Evolutionary conservation across 441 rosid genomes (phyloP).

Genomic region (Mallotus repandus): DNA sequence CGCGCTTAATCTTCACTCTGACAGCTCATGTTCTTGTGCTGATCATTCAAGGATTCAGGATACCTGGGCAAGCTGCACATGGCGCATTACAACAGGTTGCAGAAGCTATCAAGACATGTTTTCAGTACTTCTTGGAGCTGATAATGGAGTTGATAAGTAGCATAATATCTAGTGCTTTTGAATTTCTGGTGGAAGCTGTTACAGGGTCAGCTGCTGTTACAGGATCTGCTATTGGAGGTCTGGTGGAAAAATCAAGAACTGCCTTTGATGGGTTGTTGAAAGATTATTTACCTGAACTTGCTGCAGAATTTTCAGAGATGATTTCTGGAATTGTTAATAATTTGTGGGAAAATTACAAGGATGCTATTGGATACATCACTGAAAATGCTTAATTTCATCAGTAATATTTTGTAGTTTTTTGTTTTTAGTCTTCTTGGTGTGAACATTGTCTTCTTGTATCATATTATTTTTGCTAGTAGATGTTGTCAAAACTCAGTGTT

Average conservation of each 20-base stretch:
- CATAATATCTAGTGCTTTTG: constrained; percentile 28
- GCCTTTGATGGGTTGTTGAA: constrained; percentile 33
- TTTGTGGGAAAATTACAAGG: constrained; percentile 36
- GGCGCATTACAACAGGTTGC: constrained; percentile 30
- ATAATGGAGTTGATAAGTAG: constrained; percentile 23
- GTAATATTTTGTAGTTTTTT: no score
- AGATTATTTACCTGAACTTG: constrained; percentile 34
- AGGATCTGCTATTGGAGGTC: constrained; percentile 28
- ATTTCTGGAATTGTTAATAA: constrained; percentile 23
- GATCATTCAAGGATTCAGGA: constrained; percentile 32
- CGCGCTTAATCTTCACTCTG: constrained; percentile 28
- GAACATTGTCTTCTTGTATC: no score
- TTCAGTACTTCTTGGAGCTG: constrained; percentile 26
- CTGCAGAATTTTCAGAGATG: constrained; percentile 35
- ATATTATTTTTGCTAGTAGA: not conserved
- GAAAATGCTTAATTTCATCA: constrained; percentile 32
- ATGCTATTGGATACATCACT: constrained; percentile 36
- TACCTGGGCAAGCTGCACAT: constrained; percentile 35
- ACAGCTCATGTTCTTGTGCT: constrained; percentile 29
- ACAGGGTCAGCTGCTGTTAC: constrained; percentile 27
- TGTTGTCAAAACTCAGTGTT: not conserved
- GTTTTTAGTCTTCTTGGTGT: not conserved
- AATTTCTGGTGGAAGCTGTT: constrained; percentile 23
- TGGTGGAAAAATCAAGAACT: constrained; percentile 30
- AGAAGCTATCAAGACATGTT: constrained; percentile 31